These are phyloP conservation scores for Fabrea salina DNA, from an alignment of 169 alveolate species.

Conservation along the genomic window DNA sequence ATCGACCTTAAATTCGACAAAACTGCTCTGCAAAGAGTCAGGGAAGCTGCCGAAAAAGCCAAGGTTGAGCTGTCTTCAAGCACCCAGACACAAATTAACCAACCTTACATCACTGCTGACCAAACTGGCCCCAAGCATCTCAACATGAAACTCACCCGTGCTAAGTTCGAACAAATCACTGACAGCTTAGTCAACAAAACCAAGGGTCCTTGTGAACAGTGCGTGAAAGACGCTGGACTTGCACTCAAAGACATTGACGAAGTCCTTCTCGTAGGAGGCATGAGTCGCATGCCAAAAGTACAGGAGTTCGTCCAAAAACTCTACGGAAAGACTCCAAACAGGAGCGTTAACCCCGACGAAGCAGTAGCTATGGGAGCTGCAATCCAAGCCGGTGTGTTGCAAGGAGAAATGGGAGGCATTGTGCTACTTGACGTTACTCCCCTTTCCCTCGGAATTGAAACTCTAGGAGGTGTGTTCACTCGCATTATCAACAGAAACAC, in stretches of 20 bases:
- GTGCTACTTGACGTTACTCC: conserved; percentile 94
- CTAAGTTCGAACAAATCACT: conserved; percentile 91
- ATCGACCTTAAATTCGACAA: conserved; percentile 95
- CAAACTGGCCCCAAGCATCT: conserved; percentile 97
- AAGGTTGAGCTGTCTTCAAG: conserved; percentile 95
- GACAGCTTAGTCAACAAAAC: conserved; percentile 90
- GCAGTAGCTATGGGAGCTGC: conserved; percentile 99
- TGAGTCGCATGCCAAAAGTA: conserved; percentile 99
- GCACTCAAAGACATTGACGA: conserved; percentile 91
- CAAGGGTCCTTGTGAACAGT: conserved; percentile 93
- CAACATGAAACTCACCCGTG: conserved; percentile 93
- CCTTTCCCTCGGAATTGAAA: conserved; percentile 95
- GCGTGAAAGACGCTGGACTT: conserved; percentile 94
- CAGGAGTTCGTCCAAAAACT: conserved; percentile 89
- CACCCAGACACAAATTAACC: conserved; percentile 93
- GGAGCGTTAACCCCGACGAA: conserved; percentile 99
- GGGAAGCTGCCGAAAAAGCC: conserved; percentile 99
- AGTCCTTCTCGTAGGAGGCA: conserved; percentile 98
- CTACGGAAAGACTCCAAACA: conserved; percentile 93
- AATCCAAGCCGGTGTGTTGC: conserved; percentile 96
- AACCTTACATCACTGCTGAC: conserved; percentile 99
- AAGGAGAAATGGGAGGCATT: conserved; percentile 95
- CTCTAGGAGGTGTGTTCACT: conserved; percentile 96
- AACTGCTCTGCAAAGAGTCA: conserved; percentile 95
- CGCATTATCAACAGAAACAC: conserved; percentile 92